Conservation (phyloP, 2,329 filamentous ascomycete species). For the Colletotrichum sansevieriae region DNA sequence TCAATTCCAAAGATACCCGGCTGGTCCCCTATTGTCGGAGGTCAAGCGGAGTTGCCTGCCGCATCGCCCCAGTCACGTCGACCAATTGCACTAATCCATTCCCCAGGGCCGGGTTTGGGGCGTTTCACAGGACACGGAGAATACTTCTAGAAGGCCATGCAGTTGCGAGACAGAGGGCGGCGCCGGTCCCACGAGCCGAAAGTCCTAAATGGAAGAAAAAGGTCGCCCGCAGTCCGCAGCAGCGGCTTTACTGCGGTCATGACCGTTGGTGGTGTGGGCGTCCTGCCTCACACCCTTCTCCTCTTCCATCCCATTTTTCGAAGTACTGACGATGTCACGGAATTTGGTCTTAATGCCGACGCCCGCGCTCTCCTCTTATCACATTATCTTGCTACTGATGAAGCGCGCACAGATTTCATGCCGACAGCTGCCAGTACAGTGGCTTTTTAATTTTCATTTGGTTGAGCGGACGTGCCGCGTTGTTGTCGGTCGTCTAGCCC, state of each 20-base stretch:
- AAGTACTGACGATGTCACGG: conserved; percentile 27
- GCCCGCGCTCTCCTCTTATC: conserved; percentile 20
- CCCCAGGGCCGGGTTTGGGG: conserved; percentile 17
- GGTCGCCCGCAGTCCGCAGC: neutral
- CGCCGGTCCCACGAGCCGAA: conserved; percentile 26
- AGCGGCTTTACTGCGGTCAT: conserved; percentile 32
- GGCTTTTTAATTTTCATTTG: neutral
- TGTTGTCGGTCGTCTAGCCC: neutral
- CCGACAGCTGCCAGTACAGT: conserved; percentile 11
- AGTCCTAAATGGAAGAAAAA: conserved; percentile 5
- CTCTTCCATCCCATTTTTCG: conserved; percentile 27
- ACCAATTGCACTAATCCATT: conserved; percentile 16
- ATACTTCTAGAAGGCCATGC: conserved; percentile 39
- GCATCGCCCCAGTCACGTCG: neutral
- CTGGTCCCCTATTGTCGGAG: conserved; percentile 17
- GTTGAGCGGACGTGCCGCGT: conserved; percentile 9
- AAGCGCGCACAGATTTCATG: conserved; percentile 26
- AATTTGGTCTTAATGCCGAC: conserved; percentile 31
- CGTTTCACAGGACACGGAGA: conserved; percentile 31
- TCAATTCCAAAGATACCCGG: conserved; percentile 27
- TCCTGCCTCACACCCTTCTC: conserved; percentile 8
- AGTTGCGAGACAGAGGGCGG: conserved; percentile 27
- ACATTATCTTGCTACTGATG: neutral
- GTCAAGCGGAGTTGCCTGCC: conserved; percentile 29
- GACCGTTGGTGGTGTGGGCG: neutral